Conservation (phyloP, 78 protist species). For the Dictyostelium intermedium region DNA sequence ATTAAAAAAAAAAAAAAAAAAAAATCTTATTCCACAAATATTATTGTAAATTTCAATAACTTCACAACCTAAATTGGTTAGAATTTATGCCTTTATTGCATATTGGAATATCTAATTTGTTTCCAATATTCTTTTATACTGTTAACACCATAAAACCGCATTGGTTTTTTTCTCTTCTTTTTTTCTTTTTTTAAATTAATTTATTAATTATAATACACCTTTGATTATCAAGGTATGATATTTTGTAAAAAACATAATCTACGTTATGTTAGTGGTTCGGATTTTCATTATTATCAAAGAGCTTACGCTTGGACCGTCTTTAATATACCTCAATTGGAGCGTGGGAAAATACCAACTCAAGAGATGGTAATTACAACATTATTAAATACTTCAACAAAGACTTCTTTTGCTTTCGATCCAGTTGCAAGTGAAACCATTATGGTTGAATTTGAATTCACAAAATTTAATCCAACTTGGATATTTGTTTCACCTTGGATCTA, state of each 20-base stretch:
- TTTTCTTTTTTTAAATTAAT: too few relatives aligned
- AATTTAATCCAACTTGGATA: conserved; percentile 1
- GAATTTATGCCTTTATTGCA: too few relatives aligned
- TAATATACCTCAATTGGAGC: not conserved
- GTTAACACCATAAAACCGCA: too few relatives aligned
- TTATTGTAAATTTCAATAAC: too few relatives aligned
- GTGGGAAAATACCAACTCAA: not conserved
- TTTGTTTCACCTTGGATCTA: conserved; percentile 28
- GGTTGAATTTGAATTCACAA: not conserved
- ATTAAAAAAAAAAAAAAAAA: too few relatives aligned
- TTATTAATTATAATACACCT: not conserved
- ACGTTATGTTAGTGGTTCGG: conserved; percentile 16
- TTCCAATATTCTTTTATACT: too few relatives aligned
- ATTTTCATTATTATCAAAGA: conserved; percentile 19
- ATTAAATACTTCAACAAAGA: not conserved
- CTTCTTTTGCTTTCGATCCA: conserved; percentile 12
- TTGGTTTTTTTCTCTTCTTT: too few relatives aligned
- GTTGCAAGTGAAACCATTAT: not conserved
- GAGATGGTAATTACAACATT: not conserved
- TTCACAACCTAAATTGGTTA: too few relatives aligned
- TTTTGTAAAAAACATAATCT: conserved; percentile 9
- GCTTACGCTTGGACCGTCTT: conserved; percentile 24
- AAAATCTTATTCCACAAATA: too few relatives aligned
- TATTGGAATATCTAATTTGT: too few relatives aligned
- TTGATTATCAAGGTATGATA: conserved; percentile 17